Conservation (phyloP, 306 rosid genomes). For the Glycyrrhiza uralensis region DNA sequence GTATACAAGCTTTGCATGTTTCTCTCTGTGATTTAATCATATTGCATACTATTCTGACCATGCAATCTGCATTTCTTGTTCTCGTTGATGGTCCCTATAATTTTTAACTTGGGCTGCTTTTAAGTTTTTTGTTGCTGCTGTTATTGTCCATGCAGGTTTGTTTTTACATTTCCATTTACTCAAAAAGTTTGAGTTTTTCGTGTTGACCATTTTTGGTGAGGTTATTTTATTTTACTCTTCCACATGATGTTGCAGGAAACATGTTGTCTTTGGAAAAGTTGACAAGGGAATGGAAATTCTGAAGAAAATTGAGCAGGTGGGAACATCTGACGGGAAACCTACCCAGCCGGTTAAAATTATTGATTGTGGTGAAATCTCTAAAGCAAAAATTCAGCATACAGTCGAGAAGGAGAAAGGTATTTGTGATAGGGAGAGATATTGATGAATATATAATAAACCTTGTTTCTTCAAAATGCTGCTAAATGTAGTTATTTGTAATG, state of each 20-base stretch:
- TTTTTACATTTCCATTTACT: constrained; percentile 7
- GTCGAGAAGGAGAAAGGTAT: constrained; percentile 76
- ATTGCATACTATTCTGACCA: not conserved
- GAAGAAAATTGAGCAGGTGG: constrained; percentile 77
- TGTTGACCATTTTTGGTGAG: not conserved
- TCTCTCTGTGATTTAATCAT: not conserved
- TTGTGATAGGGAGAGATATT: not conserved
- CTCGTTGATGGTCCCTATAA: not conserved
- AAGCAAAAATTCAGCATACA: constrained; percentile 36
- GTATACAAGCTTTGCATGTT: constrained; percentile 41
- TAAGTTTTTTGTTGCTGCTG: not conserved
- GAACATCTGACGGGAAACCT: constrained; percentile 83
- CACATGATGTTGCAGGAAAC: constrained; percentile 62
- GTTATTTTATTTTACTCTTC: not conserved
- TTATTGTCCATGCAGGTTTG: not conserved
- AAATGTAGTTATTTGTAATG: constrained; percentile 3
- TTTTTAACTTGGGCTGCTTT: not conserved
- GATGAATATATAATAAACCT: constrained; percentile 3
- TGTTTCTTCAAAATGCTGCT: constrained; percentile 6
- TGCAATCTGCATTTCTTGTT: not conserved
- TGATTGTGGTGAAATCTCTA: constrained; percentile 78
- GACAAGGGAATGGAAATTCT: constrained; percentile 66
- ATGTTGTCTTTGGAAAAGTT: constrained; percentile 93
- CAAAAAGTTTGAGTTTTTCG: not conserved
- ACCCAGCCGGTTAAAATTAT: constrained; percentile 63